Conservation (phyloP, 768 basidiomycete species). For the Collybia sordida region DNA sequence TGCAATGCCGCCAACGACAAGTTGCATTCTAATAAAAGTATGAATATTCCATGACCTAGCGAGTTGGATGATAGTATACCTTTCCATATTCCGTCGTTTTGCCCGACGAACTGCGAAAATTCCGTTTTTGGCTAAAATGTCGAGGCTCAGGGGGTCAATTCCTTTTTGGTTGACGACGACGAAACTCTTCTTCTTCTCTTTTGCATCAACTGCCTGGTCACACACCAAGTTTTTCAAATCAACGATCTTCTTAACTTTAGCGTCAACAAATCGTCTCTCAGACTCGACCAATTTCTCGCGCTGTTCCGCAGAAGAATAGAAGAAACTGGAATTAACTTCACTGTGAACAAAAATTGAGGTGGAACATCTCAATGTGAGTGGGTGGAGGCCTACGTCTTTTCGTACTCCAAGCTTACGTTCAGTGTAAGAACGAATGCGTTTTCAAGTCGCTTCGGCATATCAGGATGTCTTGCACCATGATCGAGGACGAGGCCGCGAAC, state of each 20-base stretch:
- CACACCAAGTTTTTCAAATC: constrained; percentile 96
- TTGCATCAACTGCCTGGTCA: constrained; percentile 84
- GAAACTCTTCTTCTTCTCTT: constrained; percentile 82
- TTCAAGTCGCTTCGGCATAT: constrained; percentile 98
- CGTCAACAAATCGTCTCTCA: constrained; percentile 91
- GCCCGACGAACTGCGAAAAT: constrained; percentile 93
- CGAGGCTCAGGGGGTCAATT: constrained; percentile 95
- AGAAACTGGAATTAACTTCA: constrained; percentile 99
- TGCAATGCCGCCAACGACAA: constrained; percentile 91
- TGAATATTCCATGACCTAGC: constrained; percentile 1
- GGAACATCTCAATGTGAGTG: constrained; percentile 8
- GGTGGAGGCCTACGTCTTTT: constrained; percentile 83
- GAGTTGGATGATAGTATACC: constrained; percentile 46
- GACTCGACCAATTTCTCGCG: constrained; percentile 98
- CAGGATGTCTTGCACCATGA: constrained; percentile 96
- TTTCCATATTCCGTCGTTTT: constrained; percentile 98
- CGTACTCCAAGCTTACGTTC: constrained; percentile 98
- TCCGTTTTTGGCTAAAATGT: constrained; percentile 94
- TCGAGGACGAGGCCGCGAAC: constrained; percentile 95
- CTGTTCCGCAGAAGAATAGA: constrained; percentile 98
- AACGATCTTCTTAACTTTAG: constrained; percentile 92
- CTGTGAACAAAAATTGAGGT: constrained; percentile 40
- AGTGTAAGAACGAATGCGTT: constrained; percentile 94
- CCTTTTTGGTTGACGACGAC: constrained; percentile 99
- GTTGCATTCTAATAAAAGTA: constrained; percentile 64